Base-by-base conservation (phyloP, 192 early-diverging fungal genomes). In the Rhizophagus clarus region DNA sequence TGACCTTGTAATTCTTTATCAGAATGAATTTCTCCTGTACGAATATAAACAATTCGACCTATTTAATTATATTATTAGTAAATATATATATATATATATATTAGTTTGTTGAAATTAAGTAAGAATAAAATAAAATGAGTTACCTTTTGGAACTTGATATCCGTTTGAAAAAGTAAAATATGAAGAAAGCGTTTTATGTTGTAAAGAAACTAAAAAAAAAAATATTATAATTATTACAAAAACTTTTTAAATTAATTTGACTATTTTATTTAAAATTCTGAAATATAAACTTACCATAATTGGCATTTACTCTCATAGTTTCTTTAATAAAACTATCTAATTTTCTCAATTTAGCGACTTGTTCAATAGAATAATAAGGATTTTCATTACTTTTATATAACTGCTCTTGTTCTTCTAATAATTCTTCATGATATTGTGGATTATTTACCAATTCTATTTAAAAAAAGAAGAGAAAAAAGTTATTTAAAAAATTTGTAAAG, bases 81-180 rank as follows among this genome's bases (percentile, higher is more conserved):
- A n/a, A n/a, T n/a, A n/a, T n/a, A n/a, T n/a, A n/a, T n/a, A n/a
- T n/a, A n/a, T n/a, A 24, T 64, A 7, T 26, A 26, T 15, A 1
- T 64, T 64, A 29, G n/a, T 29, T 64, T 29, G 5, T 6, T 8
- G 37, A 0, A 40, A 40, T 37, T n/a, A n/a, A n/a, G n/a, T n/a
- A n/a, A n/a, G n/a, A n/a, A n/a, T n/a, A n/a, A 40, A 7, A 40
- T 40, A 40, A 40, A 40, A 6, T 7, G 7, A 40, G 37, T 40
- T 40, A 75, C 74, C 74, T 75, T 75, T 32, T 20, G 74, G 74
- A 60, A 75, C 60, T 62, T 75, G 74, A 75, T 75, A 61, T 61
- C 74, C 74, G 17, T 61, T 75, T 42, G 51, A 31, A 34, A 75
- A 75, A 14, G 73, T 75, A 61, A 22, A 75, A 61, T 51, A 26